Evolutionary conservation across 345 rosid species (phyloP).

Genomic region (thale cress (Arabidopsis thaliana)): TAIR10.1 NC_003075.7:18142001-18142500

Average conservation of each 20-base stretch:
- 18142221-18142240: not conserved
- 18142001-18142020: conserved; percentile 17
- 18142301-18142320: not conserved
- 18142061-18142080: conserved; percentile 30
- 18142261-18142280: not conserved
- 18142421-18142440: not conserved
- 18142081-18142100: conserved; percentile 28
- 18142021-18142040: not conserved
- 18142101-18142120: conserved; percentile 7
- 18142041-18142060: not conserved
- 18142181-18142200: not conserved
- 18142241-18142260: not conserved
- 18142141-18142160: conserved; percentile 8
- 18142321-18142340: not conserved
- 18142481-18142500: conserved; percentile 55
- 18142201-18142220: not conserved
- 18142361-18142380: not conserved
- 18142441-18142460: not conserved
- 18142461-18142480: conserved; percentile 48
- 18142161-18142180: conserved; percentile 31
- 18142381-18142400: not conserved
- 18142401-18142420: too few species aligned
- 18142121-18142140: conserved; percentile 37
- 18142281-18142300: not conserved
- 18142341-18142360: not conserved